Percentiles rank a stretch among this genome's conserved stretches.
These are phyloP conservation scores for Rhodotorula sp. DNA, from an alignment of 1,284 basidiomycete species.

Conservation along the genomic window DNA sequence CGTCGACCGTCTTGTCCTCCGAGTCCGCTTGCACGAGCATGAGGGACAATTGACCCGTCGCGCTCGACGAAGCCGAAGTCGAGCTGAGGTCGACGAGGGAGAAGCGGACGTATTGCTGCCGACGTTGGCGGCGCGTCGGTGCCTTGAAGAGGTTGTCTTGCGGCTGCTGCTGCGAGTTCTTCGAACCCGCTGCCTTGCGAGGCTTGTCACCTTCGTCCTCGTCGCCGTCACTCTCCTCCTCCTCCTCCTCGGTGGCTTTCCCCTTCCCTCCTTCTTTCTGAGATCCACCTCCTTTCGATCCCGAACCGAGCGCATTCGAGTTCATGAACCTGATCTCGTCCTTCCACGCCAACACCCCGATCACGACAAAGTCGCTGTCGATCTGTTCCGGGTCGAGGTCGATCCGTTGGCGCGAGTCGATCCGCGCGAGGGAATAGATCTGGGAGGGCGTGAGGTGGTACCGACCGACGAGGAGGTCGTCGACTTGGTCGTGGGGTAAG, in stretches of 20 bases:
- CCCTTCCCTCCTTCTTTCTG: neutral
- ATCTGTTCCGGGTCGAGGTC: constrained; percentile 69
- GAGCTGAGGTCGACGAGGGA: constrained; percentile 79
- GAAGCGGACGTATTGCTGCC: constrained; percentile 67
- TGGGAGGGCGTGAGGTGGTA: constrained; percentile 83
- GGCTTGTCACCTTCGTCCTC: constrained; percentile 10
- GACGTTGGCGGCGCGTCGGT: constrained; percentile 46
- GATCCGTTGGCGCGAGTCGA: constrained; percentile 75
- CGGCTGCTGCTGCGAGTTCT: neutral
- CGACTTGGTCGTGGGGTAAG: constrained; percentile 71
- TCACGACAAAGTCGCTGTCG: constrained; percentile 84
- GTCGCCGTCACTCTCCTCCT: neutral
- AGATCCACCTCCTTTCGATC: neutral
- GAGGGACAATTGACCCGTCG: constrained; percentile 78
- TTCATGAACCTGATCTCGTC: constrained; percentile 64
- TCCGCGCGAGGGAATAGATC: constrained; percentile 79
- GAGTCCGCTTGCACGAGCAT: constrained; percentile 83
- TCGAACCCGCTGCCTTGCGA: constrained; percentile 4
- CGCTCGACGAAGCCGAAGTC: constrained; percentile 56
- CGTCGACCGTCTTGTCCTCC: constrained; percentile 36
- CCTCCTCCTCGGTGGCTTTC: constrained; percentile 1
- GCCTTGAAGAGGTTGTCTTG: constrained; percentile 11
- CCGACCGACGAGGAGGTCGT: constrained; percentile 77
- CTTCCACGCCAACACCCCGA: constrained; percentile 83
- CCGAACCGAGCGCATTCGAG: constrained; percentile 20